Evolutionary conservation across 306 rosid species (phyloP).

Genomic region (Spatholobus suberectus): DNA sequence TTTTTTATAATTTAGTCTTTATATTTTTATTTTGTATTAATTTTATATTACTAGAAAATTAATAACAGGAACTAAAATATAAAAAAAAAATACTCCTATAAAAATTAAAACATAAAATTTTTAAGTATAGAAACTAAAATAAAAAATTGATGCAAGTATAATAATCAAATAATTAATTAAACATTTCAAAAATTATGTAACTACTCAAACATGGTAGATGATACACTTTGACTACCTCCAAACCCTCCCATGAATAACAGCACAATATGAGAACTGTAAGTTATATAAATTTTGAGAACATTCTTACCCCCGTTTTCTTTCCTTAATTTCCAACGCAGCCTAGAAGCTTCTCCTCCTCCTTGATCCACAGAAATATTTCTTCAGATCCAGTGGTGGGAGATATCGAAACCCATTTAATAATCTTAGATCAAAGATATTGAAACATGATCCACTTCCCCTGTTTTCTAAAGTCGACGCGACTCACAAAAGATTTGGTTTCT

Average conservation of each 20-base stretch:
- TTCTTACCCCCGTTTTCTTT: not conserved
- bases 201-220: not conserved
- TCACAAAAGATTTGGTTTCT: not conserved
- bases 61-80: too few relatives aligned
- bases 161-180: too few relatives aligned
- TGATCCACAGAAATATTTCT: not conserved
- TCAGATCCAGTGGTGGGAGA: not conserved
- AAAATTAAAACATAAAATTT: too few relatives aligned
- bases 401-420: not conserved
- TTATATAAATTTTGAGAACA: not conserved
- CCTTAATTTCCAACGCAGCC: not conserved
- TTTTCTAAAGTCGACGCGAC: not conserved
- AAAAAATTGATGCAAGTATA: too few relatives aligned
- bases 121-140: too few relatives aligned
- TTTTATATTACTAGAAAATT: too few relatives aligned
- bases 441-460: not conserved
- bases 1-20: too few relatives aligned
- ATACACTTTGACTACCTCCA: not conserved
- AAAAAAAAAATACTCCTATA: too few relatives aligned
- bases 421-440: not conserved
- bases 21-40: too few relatives aligned
- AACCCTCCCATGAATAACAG: not conserved
- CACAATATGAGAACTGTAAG: not conserved
- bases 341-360: not conserved
- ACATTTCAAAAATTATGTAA: not conserved